Evolutionary conservation across 2,329 filamentous ascomycete species (phyloP).

Genomic region (Ophiobolus disseminans): DNA sequence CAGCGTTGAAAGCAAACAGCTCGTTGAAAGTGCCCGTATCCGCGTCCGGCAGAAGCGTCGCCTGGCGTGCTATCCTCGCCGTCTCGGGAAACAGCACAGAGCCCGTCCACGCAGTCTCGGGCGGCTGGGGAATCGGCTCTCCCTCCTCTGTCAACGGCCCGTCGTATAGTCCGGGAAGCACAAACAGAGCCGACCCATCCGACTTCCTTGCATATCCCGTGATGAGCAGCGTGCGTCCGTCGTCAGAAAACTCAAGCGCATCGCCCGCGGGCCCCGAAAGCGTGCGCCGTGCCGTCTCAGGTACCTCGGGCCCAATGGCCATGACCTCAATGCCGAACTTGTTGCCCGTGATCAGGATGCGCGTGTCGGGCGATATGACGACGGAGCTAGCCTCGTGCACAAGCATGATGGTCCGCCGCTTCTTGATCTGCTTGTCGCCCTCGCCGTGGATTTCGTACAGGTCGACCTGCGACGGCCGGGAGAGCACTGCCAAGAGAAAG

Average conservation of each 20-base stretch:
- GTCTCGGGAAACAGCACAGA: slow-evolving; percentile 52
- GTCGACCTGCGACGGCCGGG: slow-evolving; percentile 83
- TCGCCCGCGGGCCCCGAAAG: slow-evolving; percentile 48
- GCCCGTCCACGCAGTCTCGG: slow-evolving; percentile 48
- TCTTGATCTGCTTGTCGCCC: slow-evolving; percentile 63
- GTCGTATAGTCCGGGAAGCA: slow-evolving; percentile 49
- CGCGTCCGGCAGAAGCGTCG: slow-evolving; percentile 48
- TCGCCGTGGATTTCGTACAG: slow-evolving; percentile 72
- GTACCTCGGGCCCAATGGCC: slow-evolving; percentile 69
- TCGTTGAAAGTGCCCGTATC: slow-evolving; percentile 49
- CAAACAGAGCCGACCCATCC: slow-evolving; percentile 46
- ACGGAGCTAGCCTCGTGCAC: slow-evolving; percentile 81
- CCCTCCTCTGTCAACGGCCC: slow-evolving; percentile 50
- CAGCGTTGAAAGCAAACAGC: slow-evolving; percentile 51
- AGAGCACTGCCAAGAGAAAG: slow-evolving; percentile 77
- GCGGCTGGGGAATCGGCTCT: slow-evolving; percentile 45
- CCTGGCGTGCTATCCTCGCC: slow-evolving; percentile 47
- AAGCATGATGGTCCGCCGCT: slow-evolving; percentile 75
- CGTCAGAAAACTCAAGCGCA: slow-evolving; percentile 49
- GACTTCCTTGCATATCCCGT: slow-evolving; percentile 48
- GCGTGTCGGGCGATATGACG: slow-evolving; percentile 79
- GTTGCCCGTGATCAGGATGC: slow-evolving; percentile 83
- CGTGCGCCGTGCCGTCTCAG: slow-evolving; percentile 43
- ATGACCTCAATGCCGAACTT: slow-evolving; percentile 89
- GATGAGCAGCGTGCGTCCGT: slow-evolving; percentile 49